A percentile compares a stretch with the other conserved stretches of the same genome.
phyloP scores from a whole-genome alignment of 176 grass and related monocot genomes.

The Saccharum spontaneum region DNA sequence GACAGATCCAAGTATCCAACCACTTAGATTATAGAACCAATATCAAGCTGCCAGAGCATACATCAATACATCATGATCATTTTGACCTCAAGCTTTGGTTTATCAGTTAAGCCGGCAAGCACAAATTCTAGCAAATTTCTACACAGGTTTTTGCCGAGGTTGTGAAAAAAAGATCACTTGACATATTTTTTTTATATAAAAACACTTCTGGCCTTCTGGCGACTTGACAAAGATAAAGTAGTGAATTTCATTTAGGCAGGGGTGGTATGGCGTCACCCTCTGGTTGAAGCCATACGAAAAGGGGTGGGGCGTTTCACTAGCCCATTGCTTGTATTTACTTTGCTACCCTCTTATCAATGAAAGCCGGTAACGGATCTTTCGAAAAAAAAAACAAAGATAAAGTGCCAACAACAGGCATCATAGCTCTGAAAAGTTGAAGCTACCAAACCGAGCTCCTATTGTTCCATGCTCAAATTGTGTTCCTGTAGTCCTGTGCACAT shows the following conservation, averaged over 20 bases:
- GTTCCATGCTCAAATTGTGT: constrained; percentile 6
- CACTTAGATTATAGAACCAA: too few relatives aligned
- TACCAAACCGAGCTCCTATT: neutral
- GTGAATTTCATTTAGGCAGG: too few relatives aligned
- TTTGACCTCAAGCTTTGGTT: neutral
- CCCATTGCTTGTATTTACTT: too few relatives aligned
- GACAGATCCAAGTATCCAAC: neutral
- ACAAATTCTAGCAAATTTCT: neutral
- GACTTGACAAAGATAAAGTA: neutral
- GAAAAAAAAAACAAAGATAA: too few relatives aligned
- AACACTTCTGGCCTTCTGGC: neutral
- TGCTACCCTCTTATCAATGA: too few relatives aligned
- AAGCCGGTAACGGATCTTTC: too few relatives aligned
- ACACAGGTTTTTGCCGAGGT: neutral
- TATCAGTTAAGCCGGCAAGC: neutral
- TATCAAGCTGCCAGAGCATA: neutral
- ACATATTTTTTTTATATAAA: neutral
- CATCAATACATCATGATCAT: neutral
- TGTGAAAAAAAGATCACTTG: neutral
- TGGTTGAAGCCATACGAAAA: too few relatives aligned
- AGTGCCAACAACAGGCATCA: neutral
- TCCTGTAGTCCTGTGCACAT: neutral
- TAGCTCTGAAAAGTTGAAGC: constrained; percentile 8
- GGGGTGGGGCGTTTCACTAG: too few relatives aligned
- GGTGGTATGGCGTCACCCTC: too few relatives aligned